These are phyloP conservation scores for Quercus aquifolioides DNA, from an alignment of 306 rosid genomes.

Conservation along the genomic window DNA sequence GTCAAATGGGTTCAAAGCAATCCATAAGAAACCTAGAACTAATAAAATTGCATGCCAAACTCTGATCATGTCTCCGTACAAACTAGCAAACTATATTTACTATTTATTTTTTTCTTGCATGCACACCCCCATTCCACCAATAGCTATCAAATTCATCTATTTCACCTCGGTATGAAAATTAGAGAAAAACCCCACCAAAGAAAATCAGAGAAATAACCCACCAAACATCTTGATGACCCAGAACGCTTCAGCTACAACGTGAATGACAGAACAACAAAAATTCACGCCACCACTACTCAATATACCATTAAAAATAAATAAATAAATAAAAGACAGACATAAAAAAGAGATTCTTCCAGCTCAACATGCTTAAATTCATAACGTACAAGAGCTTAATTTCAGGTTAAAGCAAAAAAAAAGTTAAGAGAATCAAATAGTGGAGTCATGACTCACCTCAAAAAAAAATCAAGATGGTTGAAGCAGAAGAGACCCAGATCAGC, in stretches of 20 bases:
- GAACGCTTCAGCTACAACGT: constrained; percentile 6
- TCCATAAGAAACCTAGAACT: background rate
- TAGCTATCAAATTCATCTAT: background rate
- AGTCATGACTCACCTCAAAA: constrained; percentile 49
- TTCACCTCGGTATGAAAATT: background rate
- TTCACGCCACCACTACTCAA: background rate
- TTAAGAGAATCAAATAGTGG: constrained; percentile 32
- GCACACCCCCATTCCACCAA: background rate
- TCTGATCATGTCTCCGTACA: background rate
- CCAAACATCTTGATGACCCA: constrained; percentile 26
- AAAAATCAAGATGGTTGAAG: constrained; percentile 35
- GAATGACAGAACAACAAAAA: background rate
- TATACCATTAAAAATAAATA: background rate
- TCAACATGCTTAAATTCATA: constrained; percentile 23
- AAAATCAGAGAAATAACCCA: background rate
- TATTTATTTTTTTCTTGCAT: background rate
- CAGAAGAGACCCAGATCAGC: constrained; percentile 46
- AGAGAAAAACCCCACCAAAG: background rate
- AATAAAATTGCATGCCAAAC: background rate
- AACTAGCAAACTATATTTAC: background rate
- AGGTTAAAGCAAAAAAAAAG: background rate
- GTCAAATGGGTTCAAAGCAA: background rate
- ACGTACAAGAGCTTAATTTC: constrained; percentile 14
- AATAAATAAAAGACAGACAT: background rate
- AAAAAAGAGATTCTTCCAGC: constrained; percentile 38